Percentiles rank a stretch among this genome's conserved stretches.
Evolutionary conservation across 2,329 filamentous ascomycete species (phyloP).

Genomic region (Fusarium nanum): DNA sequence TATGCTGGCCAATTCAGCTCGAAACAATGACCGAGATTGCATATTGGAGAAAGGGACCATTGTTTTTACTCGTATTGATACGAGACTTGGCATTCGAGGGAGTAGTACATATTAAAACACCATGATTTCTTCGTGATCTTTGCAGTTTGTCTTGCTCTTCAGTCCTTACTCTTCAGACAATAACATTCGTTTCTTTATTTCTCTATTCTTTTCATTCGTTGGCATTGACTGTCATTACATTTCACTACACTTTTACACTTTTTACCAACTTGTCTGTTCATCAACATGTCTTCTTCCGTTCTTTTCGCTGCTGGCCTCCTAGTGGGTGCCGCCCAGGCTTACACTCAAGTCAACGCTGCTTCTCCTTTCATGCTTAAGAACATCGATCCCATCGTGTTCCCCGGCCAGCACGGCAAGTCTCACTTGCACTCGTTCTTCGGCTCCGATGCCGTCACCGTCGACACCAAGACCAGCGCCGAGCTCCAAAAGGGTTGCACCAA

Average conservation of each 20-base stretch:
- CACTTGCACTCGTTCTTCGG: constrained; percentile 54
- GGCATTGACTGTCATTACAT: constrained; percentile 36
- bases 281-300: constrained; percentile 36
- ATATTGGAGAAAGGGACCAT: not conserved
- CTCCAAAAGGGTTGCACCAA: constrained; percentile 59
- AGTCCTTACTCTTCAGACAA: not conserved
- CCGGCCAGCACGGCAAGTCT: constrained; percentile 48
- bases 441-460: constrained; percentile 48
- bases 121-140: not conserved
- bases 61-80: not conserved
- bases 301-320: constrained; percentile 34
- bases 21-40: constrained; percentile 20
- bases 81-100: constrained; percentile 1
- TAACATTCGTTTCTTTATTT: constrained; percentile 19
- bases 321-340: constrained; percentile 32
- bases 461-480: constrained; percentile 46
- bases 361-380: constrained; percentile 51
- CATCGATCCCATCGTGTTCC: constrained; percentile 51
- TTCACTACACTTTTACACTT: constrained; percentile 1
- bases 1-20: not conserved
- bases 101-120: constrained; percentile 13
- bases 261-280: not conserved
- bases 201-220: constrained; percentile 21
- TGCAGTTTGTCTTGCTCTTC: not conserved
- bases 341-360: constrained; percentile 34